Base-by-base conservation (phyloP, 2,329 filamentous ascomycete genomes). In the Pseudocercospora crystallina region DNA sequence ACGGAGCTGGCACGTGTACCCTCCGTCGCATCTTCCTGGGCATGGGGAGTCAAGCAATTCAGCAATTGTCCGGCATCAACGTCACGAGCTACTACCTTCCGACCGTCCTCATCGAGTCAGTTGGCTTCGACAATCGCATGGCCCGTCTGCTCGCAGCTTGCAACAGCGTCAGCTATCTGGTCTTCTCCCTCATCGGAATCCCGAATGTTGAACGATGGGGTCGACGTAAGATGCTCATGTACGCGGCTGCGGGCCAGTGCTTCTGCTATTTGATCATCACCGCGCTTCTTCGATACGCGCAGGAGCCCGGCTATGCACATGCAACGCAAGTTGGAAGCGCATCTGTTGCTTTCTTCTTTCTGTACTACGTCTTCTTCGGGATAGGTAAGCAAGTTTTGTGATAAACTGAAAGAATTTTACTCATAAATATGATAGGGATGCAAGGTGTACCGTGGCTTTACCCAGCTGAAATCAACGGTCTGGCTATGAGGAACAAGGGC, bases 171-270 rank as follows among this genome's bases (percentile, higher is more conserved):
- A 72, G 69, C 13, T 79, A 79, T 54, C 69, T 79, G 1, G 61
- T 79, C 26, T 77, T 76, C 61, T 72, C 73, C 0, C 62, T 72
- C 9, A 71, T 77, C 32, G 74, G 71, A 1, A 75, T 79, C 10
- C 69, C 72, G 0, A 71, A 75, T 44, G 72, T 80, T 26, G 78
- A 80, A 55, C 65, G 71, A 61, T 76, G 77, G 56, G 81, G 81
- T 13, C 75, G 81, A 5, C 71, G 81, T 8, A 82, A 81, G 61
- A 71, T 84, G 65, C 80, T 84, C 75, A 75, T 84, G 63, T 82
- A 77, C 60, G 76, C 77, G 1, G 75, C 77, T 0, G 69, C 72
- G 2, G 78, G 78, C 1, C 79, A 81, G 64, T 74, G 70, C 49
- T 67, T 79, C 43, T 80, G 75, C 56, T 81, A 78, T 53, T 53